Evolutionary conservation across 2,329 filamentous ascomycete species (phyloP), one percentile per base, ranked within the genome.

Genomic region (Trichoderma simmonsii): DNA sequence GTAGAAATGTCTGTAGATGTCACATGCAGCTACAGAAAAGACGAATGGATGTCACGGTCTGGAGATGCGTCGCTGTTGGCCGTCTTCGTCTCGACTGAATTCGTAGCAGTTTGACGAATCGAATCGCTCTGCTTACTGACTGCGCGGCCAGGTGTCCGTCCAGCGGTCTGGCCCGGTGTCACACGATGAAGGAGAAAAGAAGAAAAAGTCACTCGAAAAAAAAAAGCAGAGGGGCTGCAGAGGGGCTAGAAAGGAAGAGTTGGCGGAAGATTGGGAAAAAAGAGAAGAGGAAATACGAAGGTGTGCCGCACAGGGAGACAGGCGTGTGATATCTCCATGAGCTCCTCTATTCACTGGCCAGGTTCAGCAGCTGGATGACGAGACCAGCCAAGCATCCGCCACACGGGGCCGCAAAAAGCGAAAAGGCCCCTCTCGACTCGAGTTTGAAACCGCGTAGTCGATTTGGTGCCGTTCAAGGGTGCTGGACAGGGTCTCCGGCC

Each of bases 231-330:
- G 39, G 66, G 60, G 28, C 66, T 34, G 60, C 51, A 70, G 63
- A 56, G 43, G 9, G 34, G 60, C 54, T 64, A 51, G 57, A 68
- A 72, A 2, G 32, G 12, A 70, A 34, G 43, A 30, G 14, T 14
- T n/a, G 28, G 28, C 6, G 34, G 14, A 24, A 57, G 30, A 18
- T 12, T 21, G 34, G 54, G 34, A 43, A 34, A 24, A 24, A 69
- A 57, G 21, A 18, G 61, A 57, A 70, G 39, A 28, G 48, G 36
- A 32, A 72, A 72, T 72, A 72, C 71, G 71, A 72, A 56, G 71
- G 71, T 70, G 71, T 72, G 71, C 71, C 63, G 71, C 57, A 72
- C 56, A 60, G 28, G 66, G 66, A 62, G 43, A 34, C 56, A 61
- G 63, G 39, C 62, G 60, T 64, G 60, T 63, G 59, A 63, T 63